Percentiles rank a stretch among this genome's conserved stretches.
Evolutionary conservation across 371 early-diverging fungal genomes (phyloP).

Genomic region (Sporodiniella umbellata): DNA sequence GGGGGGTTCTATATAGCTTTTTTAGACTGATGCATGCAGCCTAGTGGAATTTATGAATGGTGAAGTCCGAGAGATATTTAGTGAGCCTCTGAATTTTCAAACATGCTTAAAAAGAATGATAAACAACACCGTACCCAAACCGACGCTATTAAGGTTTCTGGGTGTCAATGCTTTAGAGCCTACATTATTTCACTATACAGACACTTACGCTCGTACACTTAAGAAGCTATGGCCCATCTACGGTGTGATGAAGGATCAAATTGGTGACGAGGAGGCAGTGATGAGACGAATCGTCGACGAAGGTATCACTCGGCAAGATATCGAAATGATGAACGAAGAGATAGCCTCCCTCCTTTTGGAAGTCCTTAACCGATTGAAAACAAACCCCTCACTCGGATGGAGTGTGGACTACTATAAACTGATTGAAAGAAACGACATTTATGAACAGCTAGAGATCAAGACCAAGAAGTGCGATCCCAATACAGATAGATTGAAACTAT

Average conservation of each 20-base stretch:
- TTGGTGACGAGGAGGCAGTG: slow-evolving; percentile 16
- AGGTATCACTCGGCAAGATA: slow-evolving; percentile 24
- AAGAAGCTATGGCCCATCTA: slow-evolving; percentile 19
- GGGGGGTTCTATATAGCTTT: neutral
- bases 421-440: slow-evolving; percentile 63
- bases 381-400: slow-evolving; percentile 42
- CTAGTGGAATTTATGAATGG: slow-evolving; percentile 4
- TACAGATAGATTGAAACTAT: slow-evolving; percentile 11
- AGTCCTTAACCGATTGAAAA: slow-evolving; percentile 35
- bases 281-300: slow-evolving; percentile 30
- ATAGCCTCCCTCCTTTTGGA: slow-evolving; percentile 47
- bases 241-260: slow-evolving; percentile 9
- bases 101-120: slow-evolving; percentile 15
- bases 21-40: neutral
- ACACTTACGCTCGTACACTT: slow-evolving; percentile 16
- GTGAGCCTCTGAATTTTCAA: slow-evolving; percentile 14
- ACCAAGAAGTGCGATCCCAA: slow-evolving; percentile 10
- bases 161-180: slow-evolving; percentile 16
- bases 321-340: slow-evolving; percentile 42
- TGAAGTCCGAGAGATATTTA: neutral
- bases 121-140: slow-evolving; percentile 6
- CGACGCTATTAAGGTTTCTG: slow-evolving; percentile 14
- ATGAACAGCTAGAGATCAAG: slow-evolving; percentile 36
- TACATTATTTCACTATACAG: slow-evolving; percentile 3
- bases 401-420: slow-evolving; percentile 38